phyloP scores from a whole-genome alignment of 2,329 filamentous ascomycete genomes.

The Cladosporium colombiae region DNA sequence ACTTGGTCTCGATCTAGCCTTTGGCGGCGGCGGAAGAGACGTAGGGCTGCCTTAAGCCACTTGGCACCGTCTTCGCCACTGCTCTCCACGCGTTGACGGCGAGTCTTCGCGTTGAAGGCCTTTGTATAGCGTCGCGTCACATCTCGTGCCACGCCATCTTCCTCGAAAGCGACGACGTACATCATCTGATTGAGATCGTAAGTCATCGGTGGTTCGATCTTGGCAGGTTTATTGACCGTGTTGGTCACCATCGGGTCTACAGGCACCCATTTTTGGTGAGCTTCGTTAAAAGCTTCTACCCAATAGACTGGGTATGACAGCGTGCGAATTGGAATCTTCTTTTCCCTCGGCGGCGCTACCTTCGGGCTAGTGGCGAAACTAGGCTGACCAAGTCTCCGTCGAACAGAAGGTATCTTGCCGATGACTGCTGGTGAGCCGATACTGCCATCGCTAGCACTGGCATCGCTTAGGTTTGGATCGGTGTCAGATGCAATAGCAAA shows the following conservation, averaged over 20 bases:
- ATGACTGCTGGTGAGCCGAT: conserved; percentile 26
- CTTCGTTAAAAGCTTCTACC: conserved; percentile 86
- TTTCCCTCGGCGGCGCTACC: conserved; percentile 29
- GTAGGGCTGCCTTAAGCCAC: conserved; percentile 59
- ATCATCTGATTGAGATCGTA: conserved; percentile 75
- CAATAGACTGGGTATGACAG: conserved; percentile 85
- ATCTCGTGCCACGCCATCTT: conserved; percentile 75
- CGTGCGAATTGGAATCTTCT: conserved; percentile 58
- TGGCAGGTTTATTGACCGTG: conserved; percentile 72
- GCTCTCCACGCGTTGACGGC: conserved; percentile 74
- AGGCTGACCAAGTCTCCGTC: conserved; percentile 38
- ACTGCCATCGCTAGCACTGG: conserved; percentile 29
- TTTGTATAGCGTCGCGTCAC: conserved; percentile 87
- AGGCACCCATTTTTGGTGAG: conserved; percentile 87
- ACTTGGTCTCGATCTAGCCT: conserved; percentile 72
- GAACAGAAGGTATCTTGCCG: conserved; percentile 33
- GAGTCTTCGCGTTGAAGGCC: conserved; percentile 86
- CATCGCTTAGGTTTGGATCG: conserved; percentile 20
- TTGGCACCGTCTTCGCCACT: conserved; percentile 53
- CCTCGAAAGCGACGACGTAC: conserved; percentile 85
- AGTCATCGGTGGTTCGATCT: conserved; percentile 78
- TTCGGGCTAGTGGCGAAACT: conserved; percentile 24
- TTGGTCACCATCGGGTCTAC: conserved; percentile 82
- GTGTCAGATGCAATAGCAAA: conserved; percentile 36
- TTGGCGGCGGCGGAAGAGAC: conserved; percentile 41